These are phyloP conservation scores for Amanita inopinata DNA, from an alignment of 768 basidiomycete species.

Conservation along the genomic window DNA sequence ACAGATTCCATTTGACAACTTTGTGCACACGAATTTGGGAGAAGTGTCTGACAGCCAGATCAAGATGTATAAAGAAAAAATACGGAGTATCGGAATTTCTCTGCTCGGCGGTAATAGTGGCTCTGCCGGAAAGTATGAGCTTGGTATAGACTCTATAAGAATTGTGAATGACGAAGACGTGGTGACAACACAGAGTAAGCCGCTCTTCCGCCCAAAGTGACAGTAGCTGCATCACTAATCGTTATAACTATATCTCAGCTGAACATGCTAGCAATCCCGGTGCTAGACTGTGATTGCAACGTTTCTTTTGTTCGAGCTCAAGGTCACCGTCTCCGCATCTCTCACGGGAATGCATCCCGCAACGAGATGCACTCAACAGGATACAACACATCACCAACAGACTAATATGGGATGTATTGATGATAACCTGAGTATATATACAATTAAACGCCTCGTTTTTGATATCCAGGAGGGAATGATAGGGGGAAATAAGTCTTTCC, in stretches of 20 bases:
- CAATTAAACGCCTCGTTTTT: background rate
- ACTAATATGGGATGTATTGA: too few relatives aligned
- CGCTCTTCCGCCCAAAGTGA: background rate
- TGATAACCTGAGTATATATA: conserved; percentile 3
- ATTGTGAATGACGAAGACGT: conserved; percentile 72
- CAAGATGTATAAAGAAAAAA: conserved; percentile 60
- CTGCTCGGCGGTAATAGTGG: conserved; percentile 79
- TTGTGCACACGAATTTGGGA: conserved; percentile 67
- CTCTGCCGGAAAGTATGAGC: conserved; percentile 66
- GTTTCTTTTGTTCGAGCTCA: too few relatives aligned
- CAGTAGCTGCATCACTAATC: background rate
- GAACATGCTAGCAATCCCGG: conserved; percentile 1
- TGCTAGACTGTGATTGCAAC: conserved; percentile 1
- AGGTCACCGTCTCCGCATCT: too few relatives aligned
- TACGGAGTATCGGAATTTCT: conserved; percentile 81
- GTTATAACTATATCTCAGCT: background rate
- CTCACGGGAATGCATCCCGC: too few relatives aligned
- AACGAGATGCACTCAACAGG: too few relatives aligned
- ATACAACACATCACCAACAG: too few relatives aligned
- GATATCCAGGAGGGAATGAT: background rate
- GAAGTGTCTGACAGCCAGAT: conserved; percentile 64
- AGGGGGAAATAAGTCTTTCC: background rate
- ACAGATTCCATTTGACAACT: conserved; percentile 75
- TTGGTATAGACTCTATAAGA: conserved; percentile 73
- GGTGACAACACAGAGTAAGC: conserved; percentile 17